Evolutionary conservation across 148 eudicot genomes (phyloP), one percentile per base, ranked within the genome.

Genomic region (Persicaria tinctoria): DNA sequence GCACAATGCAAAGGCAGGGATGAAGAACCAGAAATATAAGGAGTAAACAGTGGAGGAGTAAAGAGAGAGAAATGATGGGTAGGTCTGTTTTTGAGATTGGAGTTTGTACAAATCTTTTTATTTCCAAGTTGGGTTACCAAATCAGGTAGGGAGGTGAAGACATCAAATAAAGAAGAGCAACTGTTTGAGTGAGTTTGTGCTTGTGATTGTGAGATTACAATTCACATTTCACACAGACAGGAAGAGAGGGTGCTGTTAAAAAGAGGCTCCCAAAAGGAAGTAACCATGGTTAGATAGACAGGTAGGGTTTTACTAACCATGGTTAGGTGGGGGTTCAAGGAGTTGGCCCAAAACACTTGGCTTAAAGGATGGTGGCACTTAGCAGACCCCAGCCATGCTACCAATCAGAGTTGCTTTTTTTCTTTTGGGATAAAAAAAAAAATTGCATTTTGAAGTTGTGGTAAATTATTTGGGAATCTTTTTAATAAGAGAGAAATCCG

Each of bases 371-470:
- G 32, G 11, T 27, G 38, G 69, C 69, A 63, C 69, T 63, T 63
- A 63, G 69, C 69, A 63, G 46, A 38, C 69, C 38, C 66, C 69
- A 63, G 69, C 69, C 69, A 63, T 63, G 69, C 69, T 63, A 63
- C 69, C 69, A 63, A 63, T 63, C 69, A 63, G 69, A 63, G 9
- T 63, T 63, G 46, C 4, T 12, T 63, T 38, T 32, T 1, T 23
- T 2, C 3, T 60, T 60, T 60, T 11, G n/a, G 23, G 6, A 12
- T 53, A 13, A 1, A 17, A 18, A n/a, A 56, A 56, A 17, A 32
- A 32, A 0, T 32, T 32, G 41, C 41, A 32, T 32, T 32, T 1
- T 56, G 8, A 56, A n/a, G 62, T 56, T 32, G 5, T 56, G 23
- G 62, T 56, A 59, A 59, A 6, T 59, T 18, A 10, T 20, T 59